Evolutionary conservation across 108 stramenopile species (phyloP), one percentile per base, ranked within the genome.

Genomic region (Epipyxis sp.): DNA sequence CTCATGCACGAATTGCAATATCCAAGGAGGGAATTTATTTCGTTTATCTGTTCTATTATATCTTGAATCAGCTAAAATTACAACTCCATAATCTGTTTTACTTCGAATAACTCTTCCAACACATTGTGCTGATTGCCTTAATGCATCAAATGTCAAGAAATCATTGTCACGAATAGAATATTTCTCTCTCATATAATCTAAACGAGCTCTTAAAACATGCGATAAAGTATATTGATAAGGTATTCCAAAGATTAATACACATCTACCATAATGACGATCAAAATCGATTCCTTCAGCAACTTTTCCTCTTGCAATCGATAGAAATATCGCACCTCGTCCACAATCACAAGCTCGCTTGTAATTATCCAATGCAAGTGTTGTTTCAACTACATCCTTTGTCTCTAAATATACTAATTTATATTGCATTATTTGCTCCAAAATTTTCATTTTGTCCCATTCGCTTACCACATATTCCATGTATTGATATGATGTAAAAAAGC

Each of bases 281-380:
- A 99, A 99, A 84, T 99, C 97, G 82, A 99, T 99, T 37, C 98
- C 98, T 78, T 99, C 98, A 2, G 98, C 97, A 13, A 98, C 95
- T 69, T 86, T 86, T 30, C 98, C 98, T 67, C 98, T 83, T 16
- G 98, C 98, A 59, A 99, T 94, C 1, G 97, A 98, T 43, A 99
- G 81, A 84, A 99, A 99, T 1, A 99, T 93, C 1, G 96, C 98
- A 1, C 98, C 98, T 1, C 97, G 90, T 30, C 98, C 98, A 59
- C 88, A 93, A 86, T 99, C 98, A 77, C 96, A 97, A 1, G 98
- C 98, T 46, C 93, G 83, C 59, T 94, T 90, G 88, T 90, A 99
- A 78, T 98, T 97, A 78, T 96, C 95, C 16, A 99, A 81, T 0
- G 98, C 97, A 59, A 99, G 78, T 0, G 97, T 97, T 1, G 98